These are phyloP conservation scores for Dunaliella primolecta DNA, from an alignment of 139 green algal genomes.

Conservation along the genomic window DNA sequence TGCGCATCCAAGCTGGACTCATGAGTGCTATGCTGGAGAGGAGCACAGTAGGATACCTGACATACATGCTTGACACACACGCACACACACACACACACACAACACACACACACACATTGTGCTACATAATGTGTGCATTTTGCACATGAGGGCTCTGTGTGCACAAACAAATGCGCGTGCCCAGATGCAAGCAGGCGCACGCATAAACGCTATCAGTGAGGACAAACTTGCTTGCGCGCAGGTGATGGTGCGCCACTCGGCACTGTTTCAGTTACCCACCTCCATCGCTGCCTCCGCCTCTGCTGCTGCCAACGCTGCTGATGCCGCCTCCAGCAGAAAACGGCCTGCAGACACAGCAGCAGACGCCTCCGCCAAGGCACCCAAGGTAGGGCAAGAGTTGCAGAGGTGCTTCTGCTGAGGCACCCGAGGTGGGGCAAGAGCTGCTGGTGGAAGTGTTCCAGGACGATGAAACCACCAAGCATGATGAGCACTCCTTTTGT, in stretches of 20 bases:
- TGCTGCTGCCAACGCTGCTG: constrained; percentile 15
- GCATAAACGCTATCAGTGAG: background rate
- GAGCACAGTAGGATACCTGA: too few species aligned
- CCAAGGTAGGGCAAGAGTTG: background rate
- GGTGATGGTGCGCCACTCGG: constrained; percentile 32
- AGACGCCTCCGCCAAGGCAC: background rate
- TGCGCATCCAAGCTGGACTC: too few species aligned
- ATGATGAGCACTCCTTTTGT: background rate
- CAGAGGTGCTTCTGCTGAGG: background rate
- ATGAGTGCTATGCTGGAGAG: too few species aligned
- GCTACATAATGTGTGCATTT: too few species aligned
- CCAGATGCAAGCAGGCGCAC: too few species aligned
- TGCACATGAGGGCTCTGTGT: too few species aligned
- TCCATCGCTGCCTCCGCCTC: constrained; percentile 18
- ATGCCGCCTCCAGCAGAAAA: background rate
- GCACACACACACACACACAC: too few species aligned
- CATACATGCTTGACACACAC: too few species aligned
- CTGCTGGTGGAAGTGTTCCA: background rate
- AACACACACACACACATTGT: too few species aligned
- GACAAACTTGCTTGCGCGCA: constrained; percentile 15
- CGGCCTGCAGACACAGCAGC: background rate
- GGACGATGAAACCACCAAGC: background rate
- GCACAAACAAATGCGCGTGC: too few species aligned
- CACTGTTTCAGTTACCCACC: constrained; percentile 47
- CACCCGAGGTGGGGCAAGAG: background rate